A percentile compares a stretch with the other conserved stretches of the same genome.
phyloP scores from a whole-genome alignment of 257 asterid genomes.

The Apocynum venetum region DNA sequence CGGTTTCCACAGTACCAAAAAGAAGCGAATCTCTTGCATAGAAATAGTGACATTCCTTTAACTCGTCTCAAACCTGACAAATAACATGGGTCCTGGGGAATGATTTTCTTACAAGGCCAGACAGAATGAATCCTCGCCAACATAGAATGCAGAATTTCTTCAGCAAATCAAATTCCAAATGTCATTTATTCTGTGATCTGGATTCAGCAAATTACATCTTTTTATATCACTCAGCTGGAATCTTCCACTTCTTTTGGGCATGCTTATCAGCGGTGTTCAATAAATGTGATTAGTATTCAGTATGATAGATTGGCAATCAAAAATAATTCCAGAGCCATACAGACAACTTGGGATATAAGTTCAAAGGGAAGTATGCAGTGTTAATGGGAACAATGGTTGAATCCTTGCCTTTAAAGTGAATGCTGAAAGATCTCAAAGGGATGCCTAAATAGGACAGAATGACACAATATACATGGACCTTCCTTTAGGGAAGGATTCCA shows the following conservation, averaged over 20 bases:
- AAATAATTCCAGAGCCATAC: not conserved
- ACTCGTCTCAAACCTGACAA: not conserved
- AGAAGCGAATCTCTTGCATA: not conserved
- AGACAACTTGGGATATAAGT: too few relatives aligned
- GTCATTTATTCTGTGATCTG: not conserved
- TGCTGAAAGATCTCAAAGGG: not conserved
- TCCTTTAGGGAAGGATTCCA: not conserved
- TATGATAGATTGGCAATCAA: not conserved
- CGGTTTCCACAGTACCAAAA: not conserved
- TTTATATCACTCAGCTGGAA: not conserved
- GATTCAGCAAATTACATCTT: not conserved
- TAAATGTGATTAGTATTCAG: not conserved
- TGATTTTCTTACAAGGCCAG: not conserved
- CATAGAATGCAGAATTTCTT: not conserved
- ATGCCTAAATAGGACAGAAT: too few relatives aligned
- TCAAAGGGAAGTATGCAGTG: too few relatives aligned
- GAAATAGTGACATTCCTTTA: not conserved
- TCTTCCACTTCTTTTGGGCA: not conserved
- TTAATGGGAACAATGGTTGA: not conserved
- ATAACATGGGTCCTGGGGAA: not conserved
- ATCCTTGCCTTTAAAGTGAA: not conserved
- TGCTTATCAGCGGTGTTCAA: not conserved
- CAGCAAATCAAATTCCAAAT: not conserved
- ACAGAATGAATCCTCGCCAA: not conserved
- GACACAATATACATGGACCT: not conserved